Evolutionary conservation across 2,329 filamentous ascomycete species (phyloP).

Genomic region (Clonostachys byssicola): DNA sequence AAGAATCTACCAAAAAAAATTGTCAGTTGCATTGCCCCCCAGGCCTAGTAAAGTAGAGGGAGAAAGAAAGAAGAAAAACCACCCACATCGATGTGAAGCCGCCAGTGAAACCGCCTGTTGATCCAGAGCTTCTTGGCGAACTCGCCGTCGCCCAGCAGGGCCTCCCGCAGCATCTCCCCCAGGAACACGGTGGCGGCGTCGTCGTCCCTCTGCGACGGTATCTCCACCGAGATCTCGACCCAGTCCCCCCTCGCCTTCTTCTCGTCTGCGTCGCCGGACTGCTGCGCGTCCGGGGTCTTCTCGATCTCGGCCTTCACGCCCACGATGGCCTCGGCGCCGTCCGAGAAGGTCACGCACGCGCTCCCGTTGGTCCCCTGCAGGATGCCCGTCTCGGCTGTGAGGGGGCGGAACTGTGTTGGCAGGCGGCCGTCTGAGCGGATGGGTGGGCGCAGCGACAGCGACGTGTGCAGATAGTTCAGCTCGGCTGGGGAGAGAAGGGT

Average conservation of each 20-base stretch:
- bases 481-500: conserved; percentile 89
- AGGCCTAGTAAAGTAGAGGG: background rate
- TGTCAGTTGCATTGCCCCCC: background rate
- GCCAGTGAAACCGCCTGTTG: conserved; percentile 92
- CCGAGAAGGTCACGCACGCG: conserved; percentile 88
- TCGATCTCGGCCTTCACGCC: conserved; percentile 95
- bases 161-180: conserved; percentile 83
- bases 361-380: conserved; percentile 88
- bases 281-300: conserved; percentile 44
- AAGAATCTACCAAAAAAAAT: conserved; percentile 58
- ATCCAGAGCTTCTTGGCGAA: conserved; percentile 75
- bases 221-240: conserved; percentile 89
- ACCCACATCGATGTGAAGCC: conserved; percentile 87
- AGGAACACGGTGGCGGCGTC: conserved; percentile 86
- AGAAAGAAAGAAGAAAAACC: background rate
- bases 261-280: conserved; percentile 28
- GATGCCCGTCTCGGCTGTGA: conserved; percentile 86
- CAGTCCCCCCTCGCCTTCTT: conserved; percentile 52
- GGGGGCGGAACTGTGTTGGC: conserved; percentile 81
- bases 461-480: conserved; percentile 89
- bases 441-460: conserved; percentile 75
- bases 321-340: conserved; percentile 93
- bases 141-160: conserved; percentile 68
- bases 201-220: conserved; percentile 86
- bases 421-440: conserved; percentile 85